These are phyloP conservation scores for Rostrohypoxylon terebratum DNA, from an alignment of 495 filamentous ascomycete species.

Conservation along the genomic window DNA sequence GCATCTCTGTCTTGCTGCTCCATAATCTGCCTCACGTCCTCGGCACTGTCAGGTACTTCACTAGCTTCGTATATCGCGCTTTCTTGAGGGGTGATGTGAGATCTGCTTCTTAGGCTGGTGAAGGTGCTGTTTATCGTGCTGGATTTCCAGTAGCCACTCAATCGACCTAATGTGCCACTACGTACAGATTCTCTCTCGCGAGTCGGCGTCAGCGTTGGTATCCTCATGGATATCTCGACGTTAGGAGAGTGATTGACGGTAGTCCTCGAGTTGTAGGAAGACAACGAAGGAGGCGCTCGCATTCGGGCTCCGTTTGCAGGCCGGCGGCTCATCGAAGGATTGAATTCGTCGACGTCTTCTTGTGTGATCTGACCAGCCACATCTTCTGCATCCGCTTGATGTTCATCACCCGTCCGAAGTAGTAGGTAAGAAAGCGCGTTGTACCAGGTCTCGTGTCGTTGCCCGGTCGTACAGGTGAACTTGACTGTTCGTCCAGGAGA, in stretches of 20 bases:
- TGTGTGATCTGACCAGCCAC: conserved; percentile 68
- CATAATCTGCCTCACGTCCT: conserved; percentile 80
- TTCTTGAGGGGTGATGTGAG: conserved; percentile 54
- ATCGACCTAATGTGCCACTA: conserved; percentile 55
- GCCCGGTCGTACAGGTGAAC: conserved; percentile 92
- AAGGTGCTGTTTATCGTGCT: conserved; percentile 55
- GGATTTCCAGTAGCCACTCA: conserved; percentile 61
- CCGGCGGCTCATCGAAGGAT: conserved; percentile 71
- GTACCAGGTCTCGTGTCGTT: conserved; percentile 98
- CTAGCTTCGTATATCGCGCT: conserved; percentile 75
- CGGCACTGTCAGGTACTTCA: conserved; percentile 78
- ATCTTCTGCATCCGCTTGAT: conserved; percentile 68
- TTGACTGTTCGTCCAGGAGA: conserved; percentile 89
- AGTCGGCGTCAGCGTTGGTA: conserved; percentile 62
- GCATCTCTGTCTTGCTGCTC: conserved; percentile 78
- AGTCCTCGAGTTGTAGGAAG: conserved; percentile 82
- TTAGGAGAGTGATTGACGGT: conserved; percentile 70
- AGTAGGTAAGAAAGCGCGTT: conserved; percentile 95
- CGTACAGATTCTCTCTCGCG: conserved; percentile 53
- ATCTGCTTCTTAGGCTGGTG: conserved; percentile 59
- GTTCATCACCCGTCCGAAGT: conserved; percentile 73
- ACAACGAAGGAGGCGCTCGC: conserved; percentile 74
- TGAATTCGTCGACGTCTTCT: conserved; percentile 92
- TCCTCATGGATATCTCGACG: conserved; percentile 53
- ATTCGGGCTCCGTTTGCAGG: conserved; percentile 50